Conservation (phyloP, 75 land plant genomes). For the Cunninghamia lanceolata region DNA sequence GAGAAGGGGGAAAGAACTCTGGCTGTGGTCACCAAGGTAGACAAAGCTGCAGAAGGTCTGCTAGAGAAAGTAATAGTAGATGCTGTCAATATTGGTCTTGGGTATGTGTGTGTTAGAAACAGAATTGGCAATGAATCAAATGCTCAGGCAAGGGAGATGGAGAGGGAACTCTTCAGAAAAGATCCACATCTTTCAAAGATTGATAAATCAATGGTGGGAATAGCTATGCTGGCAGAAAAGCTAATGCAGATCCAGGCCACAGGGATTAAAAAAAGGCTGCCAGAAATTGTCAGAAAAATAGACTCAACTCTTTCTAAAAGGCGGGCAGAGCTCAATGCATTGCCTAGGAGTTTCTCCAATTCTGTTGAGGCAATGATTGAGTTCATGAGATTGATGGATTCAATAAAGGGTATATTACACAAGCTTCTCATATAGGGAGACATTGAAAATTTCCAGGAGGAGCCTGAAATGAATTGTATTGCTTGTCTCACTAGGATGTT, state of each 20-base stretch:
- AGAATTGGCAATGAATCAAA: no score
- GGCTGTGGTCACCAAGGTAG: no score
- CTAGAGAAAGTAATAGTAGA: no score
- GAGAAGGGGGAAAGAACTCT: no score
- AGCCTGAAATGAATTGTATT: slow-evolving; percentile 12
- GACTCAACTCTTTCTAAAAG: slow-evolving; percentile 6
- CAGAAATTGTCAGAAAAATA: no score
- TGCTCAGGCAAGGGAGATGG: slow-evolving; percentile 14
- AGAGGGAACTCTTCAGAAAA: slow-evolving; percentile 19
- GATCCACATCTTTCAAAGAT: slow-evolving; percentile 13
- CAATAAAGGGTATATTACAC: background rate
- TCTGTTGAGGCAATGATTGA: slow-evolving; percentile 10
- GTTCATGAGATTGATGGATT: slow-evolving; percentile 1
- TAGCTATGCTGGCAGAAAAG: no score
- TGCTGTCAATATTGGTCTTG: no score
- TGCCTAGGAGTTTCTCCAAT: slow-evolving; percentile 10
- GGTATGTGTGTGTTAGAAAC: no score
- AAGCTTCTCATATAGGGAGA: slow-evolving; percentile 9
- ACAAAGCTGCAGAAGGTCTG: no score
- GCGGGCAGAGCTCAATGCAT: slow-evolving; percentile 3
- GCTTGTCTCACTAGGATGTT: slow-evolving; percentile 15
- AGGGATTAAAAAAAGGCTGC: no score
- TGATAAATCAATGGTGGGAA: no score
- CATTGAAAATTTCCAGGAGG: slow-evolving; percentile 10
- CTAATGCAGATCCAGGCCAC: no score